Evolutionary conservation across 2,329 filamentous ascomycete genomes (phyloP).

Genomic region (Botrytis aclada): DNA sequence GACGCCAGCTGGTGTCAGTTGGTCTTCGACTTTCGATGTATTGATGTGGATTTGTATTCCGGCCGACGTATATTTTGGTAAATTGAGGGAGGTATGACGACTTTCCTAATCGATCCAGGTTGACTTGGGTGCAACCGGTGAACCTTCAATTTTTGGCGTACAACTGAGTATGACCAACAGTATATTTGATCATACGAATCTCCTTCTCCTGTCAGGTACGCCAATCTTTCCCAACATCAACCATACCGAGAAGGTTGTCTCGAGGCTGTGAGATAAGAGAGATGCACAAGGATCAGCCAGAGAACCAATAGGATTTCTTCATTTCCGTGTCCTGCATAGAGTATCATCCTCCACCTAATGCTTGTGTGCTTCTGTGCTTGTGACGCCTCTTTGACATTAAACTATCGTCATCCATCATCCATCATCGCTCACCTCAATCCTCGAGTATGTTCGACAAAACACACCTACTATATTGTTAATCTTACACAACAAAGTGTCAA

Average conservation of each 20-base stretch:
- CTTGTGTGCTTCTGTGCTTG: neutral
- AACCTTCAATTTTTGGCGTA: neutral
- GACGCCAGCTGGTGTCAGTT: neutral
- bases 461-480: neutral
- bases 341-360: neutral
- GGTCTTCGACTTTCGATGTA: neutral
- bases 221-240: neutral
- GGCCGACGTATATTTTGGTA: neutral
- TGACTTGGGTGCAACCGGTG: neutral
- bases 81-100: neutral
- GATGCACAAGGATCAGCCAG: neutral
- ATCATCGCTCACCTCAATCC: neutral
- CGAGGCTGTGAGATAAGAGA: neutral
- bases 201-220: neutral
- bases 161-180: neutral
- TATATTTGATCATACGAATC: neutral
- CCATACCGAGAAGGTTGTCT: neutral
- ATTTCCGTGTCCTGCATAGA: neutral
- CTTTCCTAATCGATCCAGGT: neutral
- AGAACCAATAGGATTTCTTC: neutral
- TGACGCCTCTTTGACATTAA: neutral
- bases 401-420: neutral
- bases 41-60: neutral
- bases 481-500: neutral
- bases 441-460: neutral